Percentiles rank a stretch among this genome's conserved stretches.
phyloP scores from a whole-genome alignment of 2,329 filamentous ascomycete species.

The Polychaeton citri region DNA sequence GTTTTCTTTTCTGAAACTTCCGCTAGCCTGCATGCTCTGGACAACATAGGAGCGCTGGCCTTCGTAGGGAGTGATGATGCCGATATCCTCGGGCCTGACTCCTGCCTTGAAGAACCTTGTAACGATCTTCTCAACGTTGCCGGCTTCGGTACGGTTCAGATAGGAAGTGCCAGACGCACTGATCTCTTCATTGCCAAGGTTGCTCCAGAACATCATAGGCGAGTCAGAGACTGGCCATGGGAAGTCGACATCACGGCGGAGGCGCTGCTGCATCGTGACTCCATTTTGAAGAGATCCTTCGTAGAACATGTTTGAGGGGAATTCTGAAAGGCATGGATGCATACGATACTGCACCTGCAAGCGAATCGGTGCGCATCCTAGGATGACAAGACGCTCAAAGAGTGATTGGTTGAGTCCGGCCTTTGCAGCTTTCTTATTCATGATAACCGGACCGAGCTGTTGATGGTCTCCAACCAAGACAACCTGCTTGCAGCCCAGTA shows the following conservation, averaged over 20 bases:
- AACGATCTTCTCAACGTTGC: slow-evolving; percentile 96
- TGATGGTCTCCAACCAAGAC: slow-evolving; percentile 98
- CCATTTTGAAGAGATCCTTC: slow-evolving; percentile 95
- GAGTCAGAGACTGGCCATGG: slow-evolving; percentile 90
- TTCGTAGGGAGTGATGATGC: slow-evolving; percentile 97
- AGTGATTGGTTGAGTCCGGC: slow-evolving; percentile 96
- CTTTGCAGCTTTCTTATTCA: slow-evolving; percentile 99
- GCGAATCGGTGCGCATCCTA: slow-evolving; percentile 81
- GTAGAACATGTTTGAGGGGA: slow-evolving; percentile 99
- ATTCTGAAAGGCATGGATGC: slow-evolving; percentile 94
- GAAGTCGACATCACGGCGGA: slow-evolving; percentile 90
- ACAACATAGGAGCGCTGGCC: slow-evolving; percentile 97
- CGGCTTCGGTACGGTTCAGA: slow-evolving; percentile 90
- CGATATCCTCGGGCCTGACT: slow-evolving; percentile 84
- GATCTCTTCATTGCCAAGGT: slow-evolving; percentile 93
- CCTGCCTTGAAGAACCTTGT: slow-evolving; percentile 98
- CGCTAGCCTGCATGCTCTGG: slow-evolving; percentile 97
- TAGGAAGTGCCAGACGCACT: slow-evolving; percentile 96
- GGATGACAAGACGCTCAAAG: slow-evolving; percentile 87
- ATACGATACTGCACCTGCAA: slow-evolving; percentile 97
- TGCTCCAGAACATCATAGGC: slow-evolving; percentile 99
- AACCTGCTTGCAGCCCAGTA: slow-evolving; percentile 95
- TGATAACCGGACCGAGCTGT: slow-evolving; percentile 94
- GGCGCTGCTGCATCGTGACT: slow-evolving; percentile 75
- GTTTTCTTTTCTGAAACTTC: slow-evolving; percentile 93